Evolutionary conservation across 352 stramenopile species (phyloP).

Genomic region (Globisporangium rhizosaccharum): DNA sequence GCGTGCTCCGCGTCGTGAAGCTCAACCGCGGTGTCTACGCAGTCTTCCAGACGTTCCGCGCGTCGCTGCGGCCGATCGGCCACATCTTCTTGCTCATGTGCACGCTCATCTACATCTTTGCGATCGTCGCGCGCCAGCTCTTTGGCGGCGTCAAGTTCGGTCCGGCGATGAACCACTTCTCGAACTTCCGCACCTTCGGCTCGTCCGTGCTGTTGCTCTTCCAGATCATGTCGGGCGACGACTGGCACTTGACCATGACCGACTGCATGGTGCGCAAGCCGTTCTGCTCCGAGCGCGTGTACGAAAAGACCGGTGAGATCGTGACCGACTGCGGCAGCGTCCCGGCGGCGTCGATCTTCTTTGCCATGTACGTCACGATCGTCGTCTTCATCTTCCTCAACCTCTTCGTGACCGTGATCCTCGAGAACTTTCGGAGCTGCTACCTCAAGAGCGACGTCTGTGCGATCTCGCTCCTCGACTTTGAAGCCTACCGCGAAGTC

Average conservation of each 20-base stretch:
- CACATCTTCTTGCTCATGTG: slow-evolving; percentile 83
- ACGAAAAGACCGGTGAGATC: slow-evolving; percentile 19
- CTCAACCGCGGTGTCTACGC: slow-evolving; percentile 67
- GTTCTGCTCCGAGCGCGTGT: slow-evolving; percentile 47
- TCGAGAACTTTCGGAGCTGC: slow-evolving; percentile 79
- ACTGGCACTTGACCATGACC: slow-evolving; percentile 81
- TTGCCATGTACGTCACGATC: slow-evolving; percentile 65
- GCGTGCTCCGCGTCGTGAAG: slow-evolving; percentile 69
- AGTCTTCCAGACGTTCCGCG: slow-evolving; percentile 74
- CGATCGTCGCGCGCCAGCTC: slow-evolving; percentile 64
- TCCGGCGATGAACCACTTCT: slow-evolving; percentile 54
- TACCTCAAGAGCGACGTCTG: slow-evolving; percentile 76
- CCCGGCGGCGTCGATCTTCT: slow-evolving; percentile 43
- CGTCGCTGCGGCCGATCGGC: slow-evolving; percentile 52
- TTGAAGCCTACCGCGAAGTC: slow-evolving; percentile 66
- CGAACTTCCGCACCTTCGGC: slow-evolving; percentile 64
- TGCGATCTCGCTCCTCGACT: slow-evolving; percentile 67
- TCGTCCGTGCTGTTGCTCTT: slow-evolving; percentile 67
- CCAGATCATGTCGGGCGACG: slow-evolving; percentile 78
- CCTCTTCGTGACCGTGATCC: slow-evolving; percentile 76
- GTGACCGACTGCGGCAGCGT: slow-evolving; percentile 65
- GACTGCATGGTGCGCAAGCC: slow-evolving; percentile 62
- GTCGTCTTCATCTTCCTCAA: slow-evolving; percentile 84
- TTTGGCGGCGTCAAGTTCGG: slow-evolving; percentile 62
- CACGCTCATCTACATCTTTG: slow-evolving; percentile 83